phyloP scores from a whole-genome alignment of 164 flowering plant species.

The Vitis amurensis region DNA sequence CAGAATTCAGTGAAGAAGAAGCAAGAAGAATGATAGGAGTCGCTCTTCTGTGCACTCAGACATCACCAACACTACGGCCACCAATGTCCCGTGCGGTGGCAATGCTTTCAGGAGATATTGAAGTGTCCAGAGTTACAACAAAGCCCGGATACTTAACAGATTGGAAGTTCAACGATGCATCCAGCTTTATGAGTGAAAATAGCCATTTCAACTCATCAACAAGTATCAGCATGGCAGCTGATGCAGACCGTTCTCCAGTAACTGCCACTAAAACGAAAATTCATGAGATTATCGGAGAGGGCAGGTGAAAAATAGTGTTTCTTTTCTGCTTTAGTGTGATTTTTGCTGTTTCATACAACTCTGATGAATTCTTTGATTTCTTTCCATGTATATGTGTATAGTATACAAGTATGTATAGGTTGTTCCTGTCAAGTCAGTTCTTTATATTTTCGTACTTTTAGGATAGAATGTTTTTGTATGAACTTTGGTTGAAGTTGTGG shows the following conservation, averaged over 20 bases:
- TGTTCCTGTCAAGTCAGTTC: no score
- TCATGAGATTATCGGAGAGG: conserved; percentile 18
- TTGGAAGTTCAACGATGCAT: conserved; percentile 39
- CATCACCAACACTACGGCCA: conserved; percentile 58
- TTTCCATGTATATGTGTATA: no score
- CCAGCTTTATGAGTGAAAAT: conserved; percentile 18
- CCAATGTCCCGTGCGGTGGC: conserved; percentile 68
- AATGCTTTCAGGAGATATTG: conserved; percentile 63
- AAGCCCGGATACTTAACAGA: conserved; percentile 55
- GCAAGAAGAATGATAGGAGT: conserved; percentile 41
- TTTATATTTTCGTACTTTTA: no score
- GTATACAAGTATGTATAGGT: no score
- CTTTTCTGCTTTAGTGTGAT: no score
- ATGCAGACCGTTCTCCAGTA: conserved; percentile 7
- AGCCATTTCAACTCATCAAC: conserved; percentile 4
- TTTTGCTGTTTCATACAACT: no score
- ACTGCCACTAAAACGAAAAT: conserved; percentile 12
- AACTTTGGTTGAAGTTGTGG: no score
- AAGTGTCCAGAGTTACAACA: conserved; percentile 40
- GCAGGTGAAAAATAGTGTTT: conserved; percentile 1
- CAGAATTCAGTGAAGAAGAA: conserved; percentile 38
- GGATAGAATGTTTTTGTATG: no score
- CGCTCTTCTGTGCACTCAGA: conserved; percentile 64
- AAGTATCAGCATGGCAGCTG: conserved; percentile 7
- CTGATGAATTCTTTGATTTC: no score